These are phyloP conservation scores for Candida labiduridarum DNA, from an alignment of 1,139 yeast genomes.

Conservation along the genomic window DNA sequence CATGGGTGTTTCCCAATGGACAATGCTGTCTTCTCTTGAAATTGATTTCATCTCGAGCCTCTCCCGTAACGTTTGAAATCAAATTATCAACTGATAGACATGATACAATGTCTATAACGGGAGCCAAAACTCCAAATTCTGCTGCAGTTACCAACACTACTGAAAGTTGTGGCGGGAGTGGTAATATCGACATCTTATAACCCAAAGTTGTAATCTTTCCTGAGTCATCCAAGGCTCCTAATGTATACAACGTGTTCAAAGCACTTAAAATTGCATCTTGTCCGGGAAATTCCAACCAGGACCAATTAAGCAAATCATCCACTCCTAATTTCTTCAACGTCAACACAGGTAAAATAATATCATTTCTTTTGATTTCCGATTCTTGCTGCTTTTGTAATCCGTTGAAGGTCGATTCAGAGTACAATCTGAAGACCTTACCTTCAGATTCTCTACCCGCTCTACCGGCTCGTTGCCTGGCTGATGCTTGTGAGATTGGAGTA, in stretches of 20 bases:
- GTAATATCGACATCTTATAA: slow-evolving; percentile 87
- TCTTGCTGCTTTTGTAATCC: slow-evolving; percentile 93
- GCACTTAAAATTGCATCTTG: slow-evolving; percentile 99
- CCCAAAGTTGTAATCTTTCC: slow-evolving; percentile 91
- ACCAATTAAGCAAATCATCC: slow-evolving; percentile 95
- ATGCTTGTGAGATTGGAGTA: slow-evolving; percentile 95
- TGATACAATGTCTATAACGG: slow-evolving; percentile 86
- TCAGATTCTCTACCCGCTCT: slow-evolving; percentile 99
- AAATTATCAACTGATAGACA: slow-evolving; percentile 93
- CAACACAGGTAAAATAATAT: slow-evolving; percentile 87
- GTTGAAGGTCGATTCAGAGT: slow-evolving; percentile 96
- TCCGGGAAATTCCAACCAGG: slow-evolving; percentile 99
- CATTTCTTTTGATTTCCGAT: slow-evolving; percentile 91
- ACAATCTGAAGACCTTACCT: slow-evolving; percentile 94
- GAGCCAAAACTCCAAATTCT: slow-evolving; percentile 55
- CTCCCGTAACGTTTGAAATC: slow-evolving; percentile 68
- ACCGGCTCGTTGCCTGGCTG: slow-evolving; percentile 99
- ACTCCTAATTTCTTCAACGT: slow-evolving; percentile 92
- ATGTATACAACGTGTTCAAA: slow-evolving; percentile 87
- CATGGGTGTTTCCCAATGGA: slow-evolving; percentile 68
- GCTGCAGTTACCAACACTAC: slow-evolving; percentile 78
- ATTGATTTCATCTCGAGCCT: slow-evolving; percentile 78
- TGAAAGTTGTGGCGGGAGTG: slow-evolving; percentile 95
- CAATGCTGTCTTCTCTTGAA: slow-evolving; percentile 62
- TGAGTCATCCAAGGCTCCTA: slow-evolving; percentile 87